A percentile compares a stretch with the other conserved stretches of the same genome.
phyloP scores from a whole-genome alignment of 2,329 filamentous ascomycete genomes.

The Scedosporium boydii region DNA sequence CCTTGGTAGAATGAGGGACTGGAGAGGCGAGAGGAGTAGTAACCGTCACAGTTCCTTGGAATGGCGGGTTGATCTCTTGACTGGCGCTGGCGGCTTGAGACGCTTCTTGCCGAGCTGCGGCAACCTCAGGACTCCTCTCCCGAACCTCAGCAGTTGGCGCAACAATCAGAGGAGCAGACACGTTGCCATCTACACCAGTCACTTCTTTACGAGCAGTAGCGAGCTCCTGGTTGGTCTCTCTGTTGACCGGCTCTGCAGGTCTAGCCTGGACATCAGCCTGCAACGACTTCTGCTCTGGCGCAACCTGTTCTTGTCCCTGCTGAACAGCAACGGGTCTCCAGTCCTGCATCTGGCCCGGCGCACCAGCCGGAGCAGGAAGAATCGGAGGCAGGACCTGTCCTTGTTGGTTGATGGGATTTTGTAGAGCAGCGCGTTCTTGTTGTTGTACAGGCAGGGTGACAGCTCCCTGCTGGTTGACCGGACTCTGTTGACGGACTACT shows the following conservation, averaged over 20 bases:
- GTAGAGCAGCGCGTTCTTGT: neutral
- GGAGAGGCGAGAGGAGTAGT: neutral
- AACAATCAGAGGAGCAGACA: neutral
- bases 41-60: neutral
- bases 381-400: neutral
- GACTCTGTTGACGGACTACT: neutral
- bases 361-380: neutral
- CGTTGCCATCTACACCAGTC: neutral
- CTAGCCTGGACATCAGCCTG: neutral
- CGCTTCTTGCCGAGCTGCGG: neutral
- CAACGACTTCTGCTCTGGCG: neutral
- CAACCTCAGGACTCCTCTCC: neutral
- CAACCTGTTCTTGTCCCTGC: neutral
- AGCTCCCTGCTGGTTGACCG: neutral
- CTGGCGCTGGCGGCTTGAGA: neutral
- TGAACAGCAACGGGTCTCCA: conserved; percentile 3
- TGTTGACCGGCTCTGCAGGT: neutral
- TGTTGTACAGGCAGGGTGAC: neutral
- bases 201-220: neutral
- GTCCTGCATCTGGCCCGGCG: neutral
- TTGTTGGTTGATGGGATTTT: neutral
- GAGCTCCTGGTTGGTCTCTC: too few species aligned
- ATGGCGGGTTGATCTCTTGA: neutral
- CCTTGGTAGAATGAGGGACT: neutral
- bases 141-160: neutral